These are phyloP conservation scores for Tagetes erecta DNA, from an alignment of 129 eudicot genomes.

Conservation along the genomic window DNA sequence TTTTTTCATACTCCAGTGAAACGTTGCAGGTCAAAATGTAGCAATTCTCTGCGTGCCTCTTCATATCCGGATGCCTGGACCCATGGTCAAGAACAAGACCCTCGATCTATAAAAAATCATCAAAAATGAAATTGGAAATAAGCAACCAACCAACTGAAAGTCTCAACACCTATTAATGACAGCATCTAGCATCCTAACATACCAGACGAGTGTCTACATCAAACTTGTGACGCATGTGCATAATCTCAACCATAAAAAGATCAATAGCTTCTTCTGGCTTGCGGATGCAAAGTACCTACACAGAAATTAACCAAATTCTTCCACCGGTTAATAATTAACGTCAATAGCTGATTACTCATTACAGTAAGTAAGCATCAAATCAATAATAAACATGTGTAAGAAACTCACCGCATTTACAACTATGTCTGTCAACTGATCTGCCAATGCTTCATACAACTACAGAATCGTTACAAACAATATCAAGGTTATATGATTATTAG, in stretches of 20 bases:
- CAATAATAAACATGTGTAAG: background rate
- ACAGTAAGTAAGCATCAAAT: background rate
- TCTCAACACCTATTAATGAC: background rate
- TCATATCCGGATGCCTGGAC: slow-evolving; percentile 96
- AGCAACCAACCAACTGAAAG: background rate
- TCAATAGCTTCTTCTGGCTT: slow-evolving; percentile 86
- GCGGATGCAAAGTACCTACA: slow-evolving; percentile 78
- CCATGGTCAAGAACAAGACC: slow-evolving; percentile 97
- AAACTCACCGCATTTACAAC: slow-evolving; percentile 64
- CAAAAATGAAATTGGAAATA: background rate
- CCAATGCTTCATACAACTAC: slow-evolving; percentile 83
- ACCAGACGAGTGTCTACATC: slow-evolving; percentile 92
- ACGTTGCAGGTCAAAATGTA: slow-evolving; percentile 78
- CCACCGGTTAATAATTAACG: background rate
- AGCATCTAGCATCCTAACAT: slow-evolving; percentile 29
- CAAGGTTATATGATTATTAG: slow-evolving; percentile 12
- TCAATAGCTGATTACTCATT: slow-evolving; percentile 16
- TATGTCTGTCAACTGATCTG: slow-evolving; percentile 83
- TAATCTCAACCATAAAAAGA: slow-evolving; percentile 91
- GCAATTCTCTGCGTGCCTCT: slow-evolving; percentile 84
- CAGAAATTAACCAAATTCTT: background rate
- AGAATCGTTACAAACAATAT: background rate
- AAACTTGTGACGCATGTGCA: slow-evolving; percentile 98
- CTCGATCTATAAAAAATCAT: slow-evolving; percentile 53
- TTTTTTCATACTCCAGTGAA: slow-evolving; percentile 85